phyloP scores from a whole-genome alignment of 192 early-diverging fungal species.

The Coemansia sp. region DNA sequence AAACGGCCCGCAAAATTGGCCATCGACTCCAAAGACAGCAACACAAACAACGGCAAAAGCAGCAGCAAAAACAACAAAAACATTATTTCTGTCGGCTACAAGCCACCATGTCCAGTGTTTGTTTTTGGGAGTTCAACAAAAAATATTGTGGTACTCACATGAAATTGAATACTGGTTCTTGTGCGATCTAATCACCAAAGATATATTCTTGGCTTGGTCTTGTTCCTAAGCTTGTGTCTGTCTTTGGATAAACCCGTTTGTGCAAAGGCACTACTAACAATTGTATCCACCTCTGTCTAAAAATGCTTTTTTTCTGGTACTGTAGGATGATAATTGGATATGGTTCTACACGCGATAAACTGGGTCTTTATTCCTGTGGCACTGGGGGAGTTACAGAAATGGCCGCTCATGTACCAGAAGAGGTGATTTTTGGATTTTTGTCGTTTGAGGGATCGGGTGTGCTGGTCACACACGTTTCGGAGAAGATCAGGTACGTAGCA shows the following conservation, averaged over 20 bases:
- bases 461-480: slow-evolving; percentile 49
- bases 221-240: no score
- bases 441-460: slow-evolving; percentile 45
- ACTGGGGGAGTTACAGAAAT: slow-evolving; percentile 37
- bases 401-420: slow-evolving; percentile 38
- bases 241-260: no score
- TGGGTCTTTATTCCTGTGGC: slow-evolving; percentile 41
- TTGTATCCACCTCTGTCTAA: no score
- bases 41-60: neutral
- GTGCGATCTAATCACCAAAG: no score
- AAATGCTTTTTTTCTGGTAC: neutral
- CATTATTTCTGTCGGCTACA: neutral
- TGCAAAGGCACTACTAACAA: no score
- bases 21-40: neutral
- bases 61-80: neutral
- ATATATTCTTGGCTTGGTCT: no score
- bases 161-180: no score
- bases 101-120: neutral
- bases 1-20: neutral
- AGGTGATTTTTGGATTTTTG: slow-evolving; percentile 41
- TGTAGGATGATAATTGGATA: slow-evolving; percentile 53
- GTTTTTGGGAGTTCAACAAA: neutral
- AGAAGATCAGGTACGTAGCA: slow-evolving; percentile 46
- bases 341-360: slow-evolving; percentile 36
- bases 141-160: no score